phyloP scores from a whole-genome alignment of 345 rosid species.

The Eucalyptus fibrosa region DNA sequence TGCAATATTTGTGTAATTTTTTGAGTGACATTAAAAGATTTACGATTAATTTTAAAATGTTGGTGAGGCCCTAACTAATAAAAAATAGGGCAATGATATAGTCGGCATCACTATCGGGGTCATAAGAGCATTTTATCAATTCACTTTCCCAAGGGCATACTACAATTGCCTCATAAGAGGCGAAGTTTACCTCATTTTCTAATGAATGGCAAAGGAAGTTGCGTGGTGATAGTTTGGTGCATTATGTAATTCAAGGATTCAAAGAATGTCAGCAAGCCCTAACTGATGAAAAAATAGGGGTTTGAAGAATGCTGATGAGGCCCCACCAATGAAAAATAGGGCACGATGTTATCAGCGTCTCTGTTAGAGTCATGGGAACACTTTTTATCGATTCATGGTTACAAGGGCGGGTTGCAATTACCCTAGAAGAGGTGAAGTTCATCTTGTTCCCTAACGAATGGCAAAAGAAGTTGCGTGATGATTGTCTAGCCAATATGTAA shows the following conservation, averaged over 20 bases:
- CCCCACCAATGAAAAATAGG: neutral
- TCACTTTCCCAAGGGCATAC: too few species aligned
- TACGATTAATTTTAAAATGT: neutral
- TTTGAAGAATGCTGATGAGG: neutral
- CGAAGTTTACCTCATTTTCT: too few species aligned
- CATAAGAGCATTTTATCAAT: too few species aligned
- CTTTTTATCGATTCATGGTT: fast-evolving
- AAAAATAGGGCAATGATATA: neutral
- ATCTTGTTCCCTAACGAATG: neutral
- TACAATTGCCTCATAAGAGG: too few species aligned
- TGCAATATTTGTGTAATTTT: neutral
- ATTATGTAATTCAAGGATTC: too few species aligned
- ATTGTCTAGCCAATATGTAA: too few species aligned
- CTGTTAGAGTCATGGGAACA: neutral
- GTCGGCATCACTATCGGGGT: fast-evolving
- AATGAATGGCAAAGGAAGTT: too few species aligned
- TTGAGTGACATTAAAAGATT: neutral
- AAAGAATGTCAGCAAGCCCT: too few species aligned
- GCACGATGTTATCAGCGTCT: neutral
- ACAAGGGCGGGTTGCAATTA: neutral
- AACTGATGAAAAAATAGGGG: fast-evolving
- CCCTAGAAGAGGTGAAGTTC: neutral
- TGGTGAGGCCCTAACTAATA: neutral
- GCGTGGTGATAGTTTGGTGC: too few species aligned
- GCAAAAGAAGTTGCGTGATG: neutral